A percentile compares a stretch with the other conserved stretches of the same genome.
phyloP scores from a whole-genome alignment of 441 rosid genomes.

The Gossypium laxum region DNA sequence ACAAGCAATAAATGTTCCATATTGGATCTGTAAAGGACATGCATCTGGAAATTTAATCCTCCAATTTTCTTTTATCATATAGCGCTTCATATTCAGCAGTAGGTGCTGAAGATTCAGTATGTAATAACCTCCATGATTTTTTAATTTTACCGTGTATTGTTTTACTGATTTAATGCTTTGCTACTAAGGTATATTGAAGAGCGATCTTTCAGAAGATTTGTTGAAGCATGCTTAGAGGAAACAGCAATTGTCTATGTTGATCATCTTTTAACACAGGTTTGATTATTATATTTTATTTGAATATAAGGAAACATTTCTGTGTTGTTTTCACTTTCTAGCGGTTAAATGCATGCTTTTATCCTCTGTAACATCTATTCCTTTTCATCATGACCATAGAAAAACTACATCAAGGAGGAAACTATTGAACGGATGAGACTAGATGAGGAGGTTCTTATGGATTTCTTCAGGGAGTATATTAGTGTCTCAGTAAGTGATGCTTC shows the following conservation, averaged over 20 bases:
- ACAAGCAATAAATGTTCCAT: neutral
- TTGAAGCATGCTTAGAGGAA: slow-evolving; percentile 94
- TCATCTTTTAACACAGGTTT: slow-evolving; percentile 83
- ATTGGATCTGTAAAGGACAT: neutral
- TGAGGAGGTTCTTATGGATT: slow-evolving; percentile 92
- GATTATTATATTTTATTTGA: neutral
- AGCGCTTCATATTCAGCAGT: neutral
- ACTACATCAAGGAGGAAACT: slow-evolving; percentile 91
- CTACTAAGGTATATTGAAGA: slow-evolving; percentile 80
- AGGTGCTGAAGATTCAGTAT: neutral
- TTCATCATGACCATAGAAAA: slow-evolving; percentile 43
- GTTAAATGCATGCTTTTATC: slow-evolving; percentile 10
- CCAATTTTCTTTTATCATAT: neutral
- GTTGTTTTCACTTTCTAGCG: slow-evolving; percentile 9
- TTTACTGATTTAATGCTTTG: slow-evolving; percentile 15
- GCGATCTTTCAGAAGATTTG: slow-evolving; percentile 89
- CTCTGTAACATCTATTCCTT: neutral
- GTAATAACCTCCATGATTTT: neutral
- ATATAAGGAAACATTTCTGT: neutral
- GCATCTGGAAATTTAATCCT: neutral
- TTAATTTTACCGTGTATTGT: neutral
- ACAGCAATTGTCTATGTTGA: slow-evolving; percentile 76
- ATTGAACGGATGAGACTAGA: slow-evolving; percentile 91
- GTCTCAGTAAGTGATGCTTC: slow-evolving; percentile 53
- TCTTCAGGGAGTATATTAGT: slow-evolving; percentile 84